Conservation (phyloP, 441 rosid genomes). For the Adansonia grandidieri region DNA sequence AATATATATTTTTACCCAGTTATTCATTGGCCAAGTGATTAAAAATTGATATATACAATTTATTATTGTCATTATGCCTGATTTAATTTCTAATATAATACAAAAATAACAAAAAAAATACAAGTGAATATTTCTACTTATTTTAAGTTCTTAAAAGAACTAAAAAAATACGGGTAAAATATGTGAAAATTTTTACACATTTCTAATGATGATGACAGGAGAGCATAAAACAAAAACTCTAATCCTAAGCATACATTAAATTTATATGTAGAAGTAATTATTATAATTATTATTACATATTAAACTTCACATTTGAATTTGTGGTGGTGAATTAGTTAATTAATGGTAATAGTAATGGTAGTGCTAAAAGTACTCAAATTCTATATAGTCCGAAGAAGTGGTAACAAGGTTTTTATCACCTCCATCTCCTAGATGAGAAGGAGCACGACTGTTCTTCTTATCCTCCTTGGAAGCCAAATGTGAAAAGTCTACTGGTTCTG, state of each 20-base stretch:
- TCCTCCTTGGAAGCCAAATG: constrained; percentile 57
- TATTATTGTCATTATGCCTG: too few relatives aligned
- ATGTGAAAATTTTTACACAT: constrained; percentile 2
- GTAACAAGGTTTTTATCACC: constrained; percentile 31
- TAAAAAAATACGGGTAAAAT: not conserved
- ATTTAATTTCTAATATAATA: too few relatives aligned
- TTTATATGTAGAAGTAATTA: not conserved
- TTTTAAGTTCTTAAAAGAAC: too few relatives aligned
- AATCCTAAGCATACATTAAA: constrained; percentile 1
- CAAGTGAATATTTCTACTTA: too few relatives aligned
- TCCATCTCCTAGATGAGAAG: constrained; percentile 20
- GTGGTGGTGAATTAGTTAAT: not conserved
- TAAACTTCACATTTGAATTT: not conserved
- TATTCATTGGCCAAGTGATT: too few relatives aligned
- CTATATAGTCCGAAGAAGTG: constrained; percentile 52
- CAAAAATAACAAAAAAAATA: too few relatives aligned
- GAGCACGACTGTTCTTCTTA: constrained; percentile 35
- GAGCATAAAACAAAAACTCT: not conserved
- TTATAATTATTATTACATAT: not conserved
- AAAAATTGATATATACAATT: too few relatives aligned
- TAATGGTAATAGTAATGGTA: not conserved
- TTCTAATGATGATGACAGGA: not conserved
- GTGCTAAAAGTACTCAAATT: constrained; percentile 79
- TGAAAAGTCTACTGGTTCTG: constrained; percentile 76
- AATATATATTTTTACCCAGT: too few relatives aligned